Base-by-base conservation (phyloP, 176 grass and related monocot genomes). In the Thinopyrum elongatum region DNA sequence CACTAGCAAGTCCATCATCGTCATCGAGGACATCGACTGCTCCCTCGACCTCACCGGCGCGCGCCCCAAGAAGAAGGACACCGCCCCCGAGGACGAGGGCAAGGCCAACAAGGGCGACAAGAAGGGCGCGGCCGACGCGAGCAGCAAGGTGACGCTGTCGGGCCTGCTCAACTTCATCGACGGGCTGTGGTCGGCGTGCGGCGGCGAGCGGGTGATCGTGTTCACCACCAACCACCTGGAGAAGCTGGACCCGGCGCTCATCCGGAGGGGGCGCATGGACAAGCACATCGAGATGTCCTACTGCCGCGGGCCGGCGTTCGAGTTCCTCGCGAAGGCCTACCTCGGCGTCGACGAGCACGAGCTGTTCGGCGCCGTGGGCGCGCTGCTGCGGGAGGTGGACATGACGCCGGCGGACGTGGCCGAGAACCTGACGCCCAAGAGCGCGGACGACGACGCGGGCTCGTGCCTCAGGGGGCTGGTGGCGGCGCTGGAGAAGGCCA, bases 211-310 rank as follows among this genome's bases (percentile, higher is more conserved):
- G 63, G 59, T 94, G 47, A 89, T 94, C 68, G 69, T 94, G 2
- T 91, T 94, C 86, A 94, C 92, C 66, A 94, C 89, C 31, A 94
- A 94, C 89, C 80, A 94, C 86, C 13, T 89, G 5, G 41, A 89
- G 58, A 91, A 91, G 69, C 75, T 94, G 17, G 90, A 95, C 35
- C 77, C 80, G 38, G 90, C 88, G 36, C 88, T 95, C 23, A 95
- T 95, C 58, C 36, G 93, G 21, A 42, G 76, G 2, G 93, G 93
- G 0, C 81, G 93, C 5, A 95, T 93, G 93, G 93, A 95, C 86
- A 95, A 93, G 77, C 93, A 89, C 77, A 89, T 95, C 72, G 86
- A 95, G 88, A 93, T 93, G 93, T 95, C 88, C 6, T 95, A 91
- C 84, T 95, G 93, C 83, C 5, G 84, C 59, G 90, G 82, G 41